Conservation (phyloP, 2,329 filamentous ascomycete genomes). For the Thyridium curvatum region DNA sequence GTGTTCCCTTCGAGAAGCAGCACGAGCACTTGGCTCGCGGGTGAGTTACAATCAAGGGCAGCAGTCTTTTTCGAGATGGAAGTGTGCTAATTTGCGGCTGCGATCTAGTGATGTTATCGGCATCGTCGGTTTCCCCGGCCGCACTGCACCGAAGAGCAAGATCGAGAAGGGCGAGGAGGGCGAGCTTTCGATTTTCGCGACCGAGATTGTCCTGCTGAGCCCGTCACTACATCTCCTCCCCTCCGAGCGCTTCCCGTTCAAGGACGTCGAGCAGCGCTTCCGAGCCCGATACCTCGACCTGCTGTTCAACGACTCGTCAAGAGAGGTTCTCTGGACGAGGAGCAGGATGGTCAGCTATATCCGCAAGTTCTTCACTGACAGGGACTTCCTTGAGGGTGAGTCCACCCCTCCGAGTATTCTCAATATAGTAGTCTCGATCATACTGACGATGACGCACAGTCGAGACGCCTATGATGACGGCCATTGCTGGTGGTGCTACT, state of each 20-base stretch:
- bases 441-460: constrained; percentile 34
- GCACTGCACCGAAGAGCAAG: constrained; percentile 87
- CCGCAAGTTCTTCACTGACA: constrained; percentile 78
- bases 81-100: too few relatives aligned
- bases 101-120: constrained; percentile 68
- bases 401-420: too few relatives aligned
- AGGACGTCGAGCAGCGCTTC: constrained; percentile 89
- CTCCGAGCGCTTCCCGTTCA: constrained; percentile 87
- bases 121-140: constrained; percentile 73
- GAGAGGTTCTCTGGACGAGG: constrained; percentile 77
- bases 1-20: constrained; percentile 71
- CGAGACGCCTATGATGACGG: constrained; percentile 96
- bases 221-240: constrained; percentile 90
- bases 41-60: too few relatives aligned
- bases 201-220: constrained; percentile 76
- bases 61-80: too few relatives aligned
- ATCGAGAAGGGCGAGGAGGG: constrained; percentile 71
- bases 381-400: constrained; percentile 69
- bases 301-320: constrained; percentile 88
- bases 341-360: constrained; percentile 86
- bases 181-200: constrained; percentile 90
- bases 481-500: constrained; percentile 91
- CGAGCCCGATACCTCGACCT: constrained; percentile 92
- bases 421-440: too few relatives aligned
- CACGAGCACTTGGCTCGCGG: constrained; percentile 85